Evolutionary conservation across 192 early-diverging fungal genomes (phyloP), one percentile per base, ranked within the genome.

Genomic region (Dispira simplex): DNA sequence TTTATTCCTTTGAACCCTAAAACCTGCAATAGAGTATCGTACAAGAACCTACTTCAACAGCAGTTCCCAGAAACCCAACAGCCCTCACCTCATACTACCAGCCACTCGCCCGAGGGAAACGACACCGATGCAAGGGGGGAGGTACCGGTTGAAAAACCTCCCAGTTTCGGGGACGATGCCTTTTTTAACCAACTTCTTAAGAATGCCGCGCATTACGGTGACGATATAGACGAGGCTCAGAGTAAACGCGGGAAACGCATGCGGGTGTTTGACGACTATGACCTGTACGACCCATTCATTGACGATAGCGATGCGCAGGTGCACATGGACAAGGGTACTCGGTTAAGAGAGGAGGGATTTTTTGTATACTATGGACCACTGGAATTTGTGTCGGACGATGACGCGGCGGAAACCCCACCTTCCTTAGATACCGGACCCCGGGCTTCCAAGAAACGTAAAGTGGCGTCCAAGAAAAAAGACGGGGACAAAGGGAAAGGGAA

Each of bases 261-360:
- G 10, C 27, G 56, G 11, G 6, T 58, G 9, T 32, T 11, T 23
- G 56, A 58, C 11, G 56, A 58, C 26, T 58, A 58, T 39, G 56
- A 58, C 26, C 56, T 58, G 6, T n/a, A 58, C n/a, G 56, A 58
- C 28, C 56, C 56, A 6, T 58, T 58, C n/a, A 58, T 58, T 39
- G 56, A 58, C 27, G 56, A 58, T 27, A 58, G 56, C 28, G 56
- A 58, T 58, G 8, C 44, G 16, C 56, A 58, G n/a, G 26, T 4
- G 5, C 56, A n/a, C 10, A n/a, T 12, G 12, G 56, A 32, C 16
- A 13, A 58, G 5, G 56, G 25, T 39, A 58, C 4, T 32, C 56
- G 56, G 56, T 32, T 58, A 27, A 26, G 56, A 13, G 26, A 11
- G n/a, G 56, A 58, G 10, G 56, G 56, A 6, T 58, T 58, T n/a